Percentiles rank a stretch among this genome's conserved stretches.
phyloP scores from a whole-genome alignment of 106 monocot genomes.

The Alisma plantagoaquatica region DNA sequence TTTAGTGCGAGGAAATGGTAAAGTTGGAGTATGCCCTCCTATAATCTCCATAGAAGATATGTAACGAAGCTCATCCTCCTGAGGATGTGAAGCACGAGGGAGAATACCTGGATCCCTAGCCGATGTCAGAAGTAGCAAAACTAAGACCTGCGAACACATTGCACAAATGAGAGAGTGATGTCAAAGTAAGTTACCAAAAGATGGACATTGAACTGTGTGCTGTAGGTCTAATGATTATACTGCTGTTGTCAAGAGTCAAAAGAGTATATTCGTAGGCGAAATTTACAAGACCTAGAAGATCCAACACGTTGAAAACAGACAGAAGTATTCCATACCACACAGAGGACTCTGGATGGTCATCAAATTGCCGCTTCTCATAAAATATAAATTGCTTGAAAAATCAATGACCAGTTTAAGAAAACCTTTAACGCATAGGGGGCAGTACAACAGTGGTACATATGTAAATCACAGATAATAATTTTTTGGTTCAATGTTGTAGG shows the following conservation, averaged over 20 bases:
- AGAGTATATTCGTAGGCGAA: too few relatives aligned
- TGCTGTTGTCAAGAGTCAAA: neutral
- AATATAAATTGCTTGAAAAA: too few relatives aligned
- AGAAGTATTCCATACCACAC: too few relatives aligned
- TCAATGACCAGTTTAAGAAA: too few relatives aligned
- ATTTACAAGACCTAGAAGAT: too few relatives aligned
- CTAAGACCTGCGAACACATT: constrained; percentile 39
- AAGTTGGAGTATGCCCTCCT: constrained; percentile 42
- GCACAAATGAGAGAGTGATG: neutral
- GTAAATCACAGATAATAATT: too few relatives aligned
- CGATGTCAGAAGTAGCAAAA: constrained; percentile 62
- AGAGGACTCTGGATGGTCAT: too few relatives aligned
- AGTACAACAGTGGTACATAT: too few relatives aligned
- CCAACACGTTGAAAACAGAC: too few relatives aligned
- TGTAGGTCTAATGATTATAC: neutral
- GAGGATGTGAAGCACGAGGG: constrained; percentile 77
- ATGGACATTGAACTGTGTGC: neutral
- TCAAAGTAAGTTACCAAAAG: neutral
- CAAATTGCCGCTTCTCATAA: too few relatives aligned
- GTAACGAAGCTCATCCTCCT: constrained; percentile 78
- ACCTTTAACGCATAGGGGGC: too few relatives aligned
- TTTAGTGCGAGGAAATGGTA: constrained; percentile 67
- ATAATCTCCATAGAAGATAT: constrained; percentile 17
- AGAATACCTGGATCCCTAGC: constrained; percentile 81
- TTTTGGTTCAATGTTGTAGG: too few relatives aligned